Conservation (phyloP, 1,284 basidiomycete genomes). For the Cystobasidiaceae sp. region DNA sequence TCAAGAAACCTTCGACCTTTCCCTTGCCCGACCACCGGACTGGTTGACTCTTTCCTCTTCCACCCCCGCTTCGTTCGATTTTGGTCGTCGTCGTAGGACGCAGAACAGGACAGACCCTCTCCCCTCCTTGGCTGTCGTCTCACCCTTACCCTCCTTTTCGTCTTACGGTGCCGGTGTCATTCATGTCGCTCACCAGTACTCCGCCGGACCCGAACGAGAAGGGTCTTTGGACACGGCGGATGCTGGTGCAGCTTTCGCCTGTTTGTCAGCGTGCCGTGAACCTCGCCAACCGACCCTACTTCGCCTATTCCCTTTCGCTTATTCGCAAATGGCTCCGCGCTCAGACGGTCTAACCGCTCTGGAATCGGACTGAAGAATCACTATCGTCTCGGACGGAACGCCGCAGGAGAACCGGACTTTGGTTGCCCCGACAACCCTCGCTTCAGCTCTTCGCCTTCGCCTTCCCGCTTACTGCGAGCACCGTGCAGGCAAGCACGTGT, state of each 20-base stretch:
- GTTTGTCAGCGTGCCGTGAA: conserved; percentile 4
- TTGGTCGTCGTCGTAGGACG: background rate
- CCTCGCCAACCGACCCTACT: no score
- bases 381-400: background rate
- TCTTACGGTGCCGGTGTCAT: conserved; percentile 2
- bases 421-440: background rate
- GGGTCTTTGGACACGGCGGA: conserved; percentile 1
- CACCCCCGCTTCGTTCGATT: background rate
- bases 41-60: conserved; percentile 7
- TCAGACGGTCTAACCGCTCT: background rate
- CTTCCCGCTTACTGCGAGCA: background rate
- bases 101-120: background rate
- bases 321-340: background rate
- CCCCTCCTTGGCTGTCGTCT: background rate
- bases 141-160: background rate
- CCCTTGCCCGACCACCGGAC: no score
- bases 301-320: background rate
- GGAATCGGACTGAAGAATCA: background rate
- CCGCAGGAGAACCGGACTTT: no score
- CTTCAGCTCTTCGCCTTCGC: background rate
- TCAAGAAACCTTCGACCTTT: no score
- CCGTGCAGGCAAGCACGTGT: background rate
- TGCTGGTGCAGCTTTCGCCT: conserved; percentile 5
- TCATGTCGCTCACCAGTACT: conserved; percentile 2
- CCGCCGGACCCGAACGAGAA: conserved; percentile 19